Percentiles rank a stretch among this genome's conserved stretches.
Conservation (phyloP, 2,329 filamentous ascomycete species). For the Trichoderma cornu-damae region DNA sequence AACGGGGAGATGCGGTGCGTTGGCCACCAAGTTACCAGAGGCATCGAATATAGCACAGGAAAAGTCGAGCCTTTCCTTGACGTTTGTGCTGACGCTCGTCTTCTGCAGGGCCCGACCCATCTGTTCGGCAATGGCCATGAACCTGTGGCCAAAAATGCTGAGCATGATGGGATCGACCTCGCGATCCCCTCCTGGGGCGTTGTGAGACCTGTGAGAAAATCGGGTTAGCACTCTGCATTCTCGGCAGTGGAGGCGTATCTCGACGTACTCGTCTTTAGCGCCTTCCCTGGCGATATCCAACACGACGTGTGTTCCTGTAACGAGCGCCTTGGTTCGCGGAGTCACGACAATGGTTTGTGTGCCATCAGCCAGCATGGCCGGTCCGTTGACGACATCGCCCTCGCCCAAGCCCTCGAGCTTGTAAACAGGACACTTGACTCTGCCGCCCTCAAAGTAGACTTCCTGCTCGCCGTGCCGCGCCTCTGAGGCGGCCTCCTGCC, state of each 20-base stretch:
- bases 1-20: conserved; percentile 74
- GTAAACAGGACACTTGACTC: conserved; percentile 74
- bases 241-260: no score
- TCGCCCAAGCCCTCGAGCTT: conserved; percentile 69
- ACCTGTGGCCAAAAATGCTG: conserved; percentile 74
- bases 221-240: neutral
- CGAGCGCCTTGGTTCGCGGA: conserved; percentile 67
- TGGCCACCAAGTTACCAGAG: conserved; percentile 69
- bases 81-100: conserved; percentile 74
- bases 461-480: conserved; percentile 62
- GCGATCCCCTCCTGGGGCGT: conserved; percentile 22
- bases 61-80: conserved; percentile 78
- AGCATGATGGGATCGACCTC: conserved; percentile 70
- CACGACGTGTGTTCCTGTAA: conserved; percentile 82
- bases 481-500: conserved; percentile 49
- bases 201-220: conserved; percentile 21
- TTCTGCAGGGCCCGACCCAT: conserved; percentile 78
- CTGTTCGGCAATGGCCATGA: conserved; percentile 82
- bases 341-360: conserved; percentile 91
- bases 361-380: conserved; percentile 80
- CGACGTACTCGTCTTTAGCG: conserved; percentile 34
- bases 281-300: conserved; percentile 68
- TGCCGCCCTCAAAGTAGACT: conserved; percentile 81
- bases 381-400: conserved; percentile 69
- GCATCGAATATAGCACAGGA: conserved; percentile 77